A percentile compares a stretch with the other conserved stretches of the same genome.
Conservation (phyloP, 2,329 filamentous ascomycete genomes). For the Talaromyces verruculosus region DNA sequence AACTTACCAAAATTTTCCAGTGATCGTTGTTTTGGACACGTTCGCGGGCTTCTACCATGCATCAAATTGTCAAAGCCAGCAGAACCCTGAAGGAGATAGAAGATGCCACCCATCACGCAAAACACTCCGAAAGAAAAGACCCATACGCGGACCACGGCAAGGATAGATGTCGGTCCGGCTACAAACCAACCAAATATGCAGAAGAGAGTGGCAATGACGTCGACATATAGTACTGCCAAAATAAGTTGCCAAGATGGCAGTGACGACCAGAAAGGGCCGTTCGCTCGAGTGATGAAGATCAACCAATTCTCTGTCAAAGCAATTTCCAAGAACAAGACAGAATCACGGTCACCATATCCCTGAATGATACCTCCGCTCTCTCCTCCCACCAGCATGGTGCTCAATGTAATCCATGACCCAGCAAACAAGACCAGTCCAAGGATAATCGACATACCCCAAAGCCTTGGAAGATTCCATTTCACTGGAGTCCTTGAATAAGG, state of each 20-base stretch:
- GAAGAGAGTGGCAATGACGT: slow-evolving; percentile 82
- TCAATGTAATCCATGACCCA: slow-evolving; percentile 86
- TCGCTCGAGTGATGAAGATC: slow-evolving; percentile 93
- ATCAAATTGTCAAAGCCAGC: slow-evolving; percentile 85
- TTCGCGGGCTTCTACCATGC: slow-evolving; percentile 83
- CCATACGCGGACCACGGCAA: slow-evolving; percentile 85
- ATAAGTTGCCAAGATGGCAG: slow-evolving; percentile 82
- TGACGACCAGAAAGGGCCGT: slow-evolving; percentile 88
- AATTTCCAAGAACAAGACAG: slow-evolving; percentile 85
- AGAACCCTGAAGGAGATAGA: slow-evolving; percentile 80
- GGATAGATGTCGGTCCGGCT: slow-evolving; percentile 68
- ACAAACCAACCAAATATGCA: slow-evolving; percentile 82
- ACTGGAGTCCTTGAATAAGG: slow-evolving; percentile 82
- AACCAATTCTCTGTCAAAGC: slow-evolving; percentile 93
- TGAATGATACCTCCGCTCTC: slow-evolving; percentile 80
- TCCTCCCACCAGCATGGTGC: slow-evolving; percentile 71
- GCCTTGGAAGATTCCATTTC: slow-evolving; percentile 92
- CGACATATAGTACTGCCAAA: slow-evolving; percentile 76
- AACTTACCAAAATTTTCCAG: slow-evolving; percentile 85
- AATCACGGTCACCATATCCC: slow-evolving; percentile 80
- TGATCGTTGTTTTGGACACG: slow-evolving; percentile 77
- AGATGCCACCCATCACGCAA: slow-evolving; percentile 74
- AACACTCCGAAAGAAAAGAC: slow-evolving; percentile 89
- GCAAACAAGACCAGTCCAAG: slow-evolving; percentile 77
- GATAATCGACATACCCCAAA: slow-evolving; percentile 88